These are phyloP conservation scores for Aquilaria malaccensis DNA, from an alignment of 345 rosid species.

Conservation along the genomic window DNA sequence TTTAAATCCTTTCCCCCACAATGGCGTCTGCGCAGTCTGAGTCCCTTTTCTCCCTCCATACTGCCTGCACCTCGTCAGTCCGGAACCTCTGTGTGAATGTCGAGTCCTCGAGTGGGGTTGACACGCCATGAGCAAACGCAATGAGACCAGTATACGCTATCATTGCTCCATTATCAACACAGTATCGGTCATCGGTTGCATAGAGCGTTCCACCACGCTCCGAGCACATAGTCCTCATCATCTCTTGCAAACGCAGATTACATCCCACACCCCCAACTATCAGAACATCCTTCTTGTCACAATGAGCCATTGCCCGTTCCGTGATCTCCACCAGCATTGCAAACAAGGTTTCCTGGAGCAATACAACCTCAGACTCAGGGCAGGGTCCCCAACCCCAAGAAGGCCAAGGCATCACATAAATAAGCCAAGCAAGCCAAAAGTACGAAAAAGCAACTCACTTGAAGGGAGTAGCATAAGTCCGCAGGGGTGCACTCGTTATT, in stretches of 20 bases:
- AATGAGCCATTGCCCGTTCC: conserved; percentile 95
- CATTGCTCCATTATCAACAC: conserved; percentile 96
- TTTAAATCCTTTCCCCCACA: conserved; percentile 4
- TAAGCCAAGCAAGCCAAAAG: neutral
- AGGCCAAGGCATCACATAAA: neutral
- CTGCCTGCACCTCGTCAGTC: conserved; percentile 88
- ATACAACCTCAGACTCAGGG: neutral
- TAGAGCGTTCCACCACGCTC: conserved; percentile 77
- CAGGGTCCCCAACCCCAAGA: neutral
- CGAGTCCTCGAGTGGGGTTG: conserved; percentile 74
- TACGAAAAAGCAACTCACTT: conserved; percentile 33
- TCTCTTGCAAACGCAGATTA: conserved; percentile 86
- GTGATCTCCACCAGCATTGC: conserved; percentile 99
- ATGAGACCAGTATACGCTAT: conserved; percentile 94
- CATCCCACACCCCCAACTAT: conserved; percentile 98
- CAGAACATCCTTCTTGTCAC: conserved; percentile 84
- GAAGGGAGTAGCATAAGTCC: conserved; percentile 90
- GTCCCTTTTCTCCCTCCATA: conserved; percentile 68
- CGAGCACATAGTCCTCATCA: conserved; percentile 94
- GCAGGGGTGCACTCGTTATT: conserved; percentile 85
- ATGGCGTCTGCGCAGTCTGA: neutral
- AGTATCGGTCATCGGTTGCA: conserved; percentile 91
- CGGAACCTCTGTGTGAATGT: conserved; percentile 92
- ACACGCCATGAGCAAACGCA: conserved; percentile 56
- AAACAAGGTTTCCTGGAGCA: conserved; percentile 65